Percentiles rank a stretch among this genome's conserved stretches.
phyloP scores from a whole-genome alignment of 1,284 basidiomycete species.

The Papiliotrema laurentii region DNA sequence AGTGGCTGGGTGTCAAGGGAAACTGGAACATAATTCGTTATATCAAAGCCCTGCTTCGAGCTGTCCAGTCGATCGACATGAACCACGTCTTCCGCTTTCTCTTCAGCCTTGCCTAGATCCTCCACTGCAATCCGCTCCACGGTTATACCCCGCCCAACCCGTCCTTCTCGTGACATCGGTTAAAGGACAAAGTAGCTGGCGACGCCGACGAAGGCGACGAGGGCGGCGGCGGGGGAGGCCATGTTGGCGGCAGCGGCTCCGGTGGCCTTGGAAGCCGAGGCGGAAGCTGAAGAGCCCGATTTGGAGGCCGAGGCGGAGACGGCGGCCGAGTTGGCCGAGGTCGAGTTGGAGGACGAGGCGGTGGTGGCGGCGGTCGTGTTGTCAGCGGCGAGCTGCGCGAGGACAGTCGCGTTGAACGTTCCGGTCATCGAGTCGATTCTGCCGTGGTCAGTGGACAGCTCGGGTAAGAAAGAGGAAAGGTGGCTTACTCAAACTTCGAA shows the following conservation, averaged over 20 bases:
- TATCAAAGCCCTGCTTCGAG: no score
- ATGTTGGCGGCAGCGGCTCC: conserved; percentile 11
- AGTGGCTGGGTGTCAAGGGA: no score
- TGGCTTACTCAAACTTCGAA: conserved; percentile 58
- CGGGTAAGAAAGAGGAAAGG: neutral
- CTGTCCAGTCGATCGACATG: no score
- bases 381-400: conserved; percentile 25
- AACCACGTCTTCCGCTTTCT: no score
- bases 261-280: conserved; percentile 9
- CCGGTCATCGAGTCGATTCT: conserved; percentile 43
- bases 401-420: conserved; percentile 37
- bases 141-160: no score
- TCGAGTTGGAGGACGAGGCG: neutral
- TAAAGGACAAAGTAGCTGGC: conserved; percentile 26
- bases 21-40: no score
- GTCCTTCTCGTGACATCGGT: no score
- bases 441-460: conserved; percentile 1
- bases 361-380: conserved; percentile 7
- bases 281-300: conserved; percentile 7
- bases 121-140: no score
- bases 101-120: no score
- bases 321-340: neutral
- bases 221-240: conserved; percentile 16
- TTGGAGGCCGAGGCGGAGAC: neutral
- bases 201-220: conserved; percentile 19